A percentile compares a stretch with the other conserved stretches of the same genome.
Evolutionary conservation across 768 basidiomycete species (phyloP).

Genomic region (Collybia sp.): DNA sequence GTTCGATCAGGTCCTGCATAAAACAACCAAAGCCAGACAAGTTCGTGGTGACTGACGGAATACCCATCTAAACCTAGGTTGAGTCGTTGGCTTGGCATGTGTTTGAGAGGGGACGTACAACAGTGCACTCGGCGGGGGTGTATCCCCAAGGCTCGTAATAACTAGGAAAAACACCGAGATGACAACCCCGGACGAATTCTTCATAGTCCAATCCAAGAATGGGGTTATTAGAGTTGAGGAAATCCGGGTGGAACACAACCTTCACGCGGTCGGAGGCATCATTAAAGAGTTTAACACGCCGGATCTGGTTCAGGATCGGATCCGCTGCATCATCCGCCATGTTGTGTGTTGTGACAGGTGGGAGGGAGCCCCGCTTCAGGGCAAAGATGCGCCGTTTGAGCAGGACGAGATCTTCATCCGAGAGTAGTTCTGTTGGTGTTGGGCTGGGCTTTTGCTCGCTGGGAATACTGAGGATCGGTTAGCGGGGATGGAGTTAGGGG

Average conservation of each 20-base stretch:
- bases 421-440: conserved; percentile 71
- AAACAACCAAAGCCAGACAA: conserved; percentile 97
- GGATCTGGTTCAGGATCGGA: conserved; percentile 92
- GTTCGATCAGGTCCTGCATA: conserved; percentile 97
- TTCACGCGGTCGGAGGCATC: conserved; percentile 86
- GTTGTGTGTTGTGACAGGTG: conserved; percentile 97
- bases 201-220: conserved; percentile 97
- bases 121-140: conserved; percentile 98
- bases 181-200: conserved; percentile 97
- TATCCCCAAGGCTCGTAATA: conserved; percentile 98
- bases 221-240: conserved; percentile 96
- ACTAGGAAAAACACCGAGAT: conserved; percentile 96
- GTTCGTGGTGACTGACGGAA: conserved; percentile 96
- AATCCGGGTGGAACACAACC: conserved; percentile 97
- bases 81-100: conserved; percentile 5
- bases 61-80: conserved; percentile 72
- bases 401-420: conserved; percentile 88
- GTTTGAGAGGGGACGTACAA: conserved; percentile 45
- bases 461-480: conserved; percentile 16
- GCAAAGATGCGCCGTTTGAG: conserved; percentile 97
- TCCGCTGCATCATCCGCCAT: conserved; percentile 93
- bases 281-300: conserved; percentile 94
- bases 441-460: conserved; percentile 72
- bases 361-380: conserved; percentile 90
- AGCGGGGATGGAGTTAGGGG: not conserved